phyloP scores from a whole-genome alignment of 768 basidiomycete genomes.

The Collybia nuda region DNA sequence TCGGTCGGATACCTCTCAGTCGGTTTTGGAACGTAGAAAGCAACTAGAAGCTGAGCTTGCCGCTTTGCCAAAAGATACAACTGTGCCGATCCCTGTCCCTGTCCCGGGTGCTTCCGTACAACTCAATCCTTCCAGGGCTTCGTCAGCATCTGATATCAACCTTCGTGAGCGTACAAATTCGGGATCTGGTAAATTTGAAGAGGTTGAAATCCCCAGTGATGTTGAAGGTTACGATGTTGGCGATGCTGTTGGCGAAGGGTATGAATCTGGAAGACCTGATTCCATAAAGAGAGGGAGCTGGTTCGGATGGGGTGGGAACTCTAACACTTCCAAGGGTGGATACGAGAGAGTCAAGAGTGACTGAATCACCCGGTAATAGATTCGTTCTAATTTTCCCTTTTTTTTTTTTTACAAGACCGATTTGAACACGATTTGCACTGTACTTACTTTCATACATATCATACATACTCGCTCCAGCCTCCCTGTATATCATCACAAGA shows the following conservation, averaged over 20 bases:
- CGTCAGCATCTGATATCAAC: slow-evolving; percentile 38
- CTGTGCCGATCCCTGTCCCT: slow-evolving; percentile 27
- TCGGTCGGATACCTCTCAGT: slow-evolving; percentile 21
- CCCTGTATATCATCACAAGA: too few species aligned
- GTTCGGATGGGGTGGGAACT: slow-evolving; percentile 48
- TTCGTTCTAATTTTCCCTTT: too few species aligned
- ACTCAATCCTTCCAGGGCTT: slow-evolving; percentile 30
- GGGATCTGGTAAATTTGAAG: slow-evolving; percentile 53
- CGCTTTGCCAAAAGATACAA: slow-evolving; percentile 30
- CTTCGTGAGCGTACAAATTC: slow-evolving; percentile 45
- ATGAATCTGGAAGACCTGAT: slow-evolving; percentile 13
- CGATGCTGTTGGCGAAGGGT: slow-evolving; percentile 17
- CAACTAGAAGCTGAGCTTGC: slow-evolving; percentile 63
- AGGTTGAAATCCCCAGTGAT: slow-evolving; percentile 71
- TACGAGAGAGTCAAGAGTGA: slow-evolving; percentile 58
- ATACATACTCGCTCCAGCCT: too few species aligned
- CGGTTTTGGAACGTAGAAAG: slow-evolving; percentile 43
- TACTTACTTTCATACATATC: too few species aligned
- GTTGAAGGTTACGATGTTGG: slow-evolving; percentile 60
- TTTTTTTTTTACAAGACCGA: too few species aligned
- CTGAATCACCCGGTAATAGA: slow-evolving; percentile 10
- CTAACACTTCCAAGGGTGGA: slow-evolving; percentile 28
- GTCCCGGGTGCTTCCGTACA: slow-evolving; percentile 28
- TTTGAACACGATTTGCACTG: too few species aligned
- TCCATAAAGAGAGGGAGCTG: slow-evolving; percentile 40